Base-by-base conservation (phyloP, 1,284 basidiomycete species). In the Marasmius oreades region DNA sequence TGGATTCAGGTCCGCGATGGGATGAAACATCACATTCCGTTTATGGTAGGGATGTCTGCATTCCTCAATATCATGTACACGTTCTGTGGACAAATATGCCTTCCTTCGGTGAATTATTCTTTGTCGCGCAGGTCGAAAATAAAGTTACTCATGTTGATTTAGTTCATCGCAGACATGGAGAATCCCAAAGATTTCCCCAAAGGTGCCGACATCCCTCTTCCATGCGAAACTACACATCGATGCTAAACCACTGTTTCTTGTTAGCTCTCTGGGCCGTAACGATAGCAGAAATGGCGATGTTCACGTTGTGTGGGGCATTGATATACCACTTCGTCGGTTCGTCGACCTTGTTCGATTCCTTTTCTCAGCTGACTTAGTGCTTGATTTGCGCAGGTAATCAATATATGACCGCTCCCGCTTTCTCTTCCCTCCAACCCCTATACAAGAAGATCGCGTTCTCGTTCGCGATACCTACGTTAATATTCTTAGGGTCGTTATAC, bases 171-270 rank as follows among this genome's bases (percentile, higher is more conserved):
- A 2, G 81, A 83, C 64, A 83, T 84, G 81, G 73, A 75, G 62
- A 71, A 80, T 24, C 83, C 82, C 0, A 76, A 77, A 56, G 85
- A 88, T 58, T 89, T 89, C 70, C 82, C 82, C 23, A 86, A 86
- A 65, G 73, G 73, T 70, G n/a, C 48, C 28, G 62, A 39, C n/a
- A 68, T 66, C 1, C 61, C 69, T 12, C 64, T 51, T 20, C 26
- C 5, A 23, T 26, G 1, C 20, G n/a, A 3, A 26, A 16, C 1
- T 37, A 16, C 26, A 33, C 36, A 14, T 54, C 23, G 51, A 42
- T 59, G 16, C 47, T 14, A 34, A 24, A 22, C n/a, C 2, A 7
- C 7, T 16, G 2, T 26, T 8, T 6, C 1, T 22, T 10, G n/a
- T 10, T 43, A 74, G 76, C 77, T 20, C 65, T 79, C 2, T 77